A percentile compares a stretch with the other conserved stretches of the same genome.
Conservation (phyloP, 345 rosid genomes). For the Sonneratia alba region DNA sequence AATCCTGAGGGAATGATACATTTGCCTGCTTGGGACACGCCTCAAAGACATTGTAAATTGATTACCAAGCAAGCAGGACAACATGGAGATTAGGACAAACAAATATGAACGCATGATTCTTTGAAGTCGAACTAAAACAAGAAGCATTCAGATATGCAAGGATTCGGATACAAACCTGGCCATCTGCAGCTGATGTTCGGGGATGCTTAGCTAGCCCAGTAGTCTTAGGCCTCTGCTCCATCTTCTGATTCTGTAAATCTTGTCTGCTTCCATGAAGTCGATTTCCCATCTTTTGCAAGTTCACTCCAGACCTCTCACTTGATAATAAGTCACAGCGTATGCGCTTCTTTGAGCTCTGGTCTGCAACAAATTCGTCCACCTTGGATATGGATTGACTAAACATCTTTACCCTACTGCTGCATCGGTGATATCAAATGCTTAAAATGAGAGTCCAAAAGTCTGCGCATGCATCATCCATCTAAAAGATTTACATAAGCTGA, state of each 20-base stretch:
- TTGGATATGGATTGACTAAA: conserved; percentile 50
- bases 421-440: conserved; percentile 15
- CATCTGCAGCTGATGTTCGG: conserved; percentile 52
- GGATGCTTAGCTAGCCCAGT: conserved; percentile 67
- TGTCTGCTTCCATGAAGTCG: conserved; percentile 54
- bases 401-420: conserved; percentile 67
- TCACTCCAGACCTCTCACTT: conserved; percentile 53
- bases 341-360: conserved; percentile 60
- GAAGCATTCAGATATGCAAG: not conserved
- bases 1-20: too few relatives aligned
- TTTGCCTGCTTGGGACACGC: too few relatives aligned
- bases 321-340: conserved; percentile 46
- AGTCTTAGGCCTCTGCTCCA: conserved; percentile 64
- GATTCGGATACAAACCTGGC: conserved; percentile 52
- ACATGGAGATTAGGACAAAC: not conserved
- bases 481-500: not conserved
- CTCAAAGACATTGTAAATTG: not conserved
- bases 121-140: too few relatives aligned
- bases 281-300: conserved; percentile 43
- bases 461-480: not conserved
- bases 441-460: conserved; percentile 5
- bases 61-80: not conserved
- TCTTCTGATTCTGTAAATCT: conserved; percentile 47
- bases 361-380: conserved; percentile 51
- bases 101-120: too few relatives aligned